A percentile compares a stretch with the other conserved stretches of the same genome.
Conservation (phyloP, 2,329 filamentous ascomycete genomes). For the Periconia sp. region DNA sequence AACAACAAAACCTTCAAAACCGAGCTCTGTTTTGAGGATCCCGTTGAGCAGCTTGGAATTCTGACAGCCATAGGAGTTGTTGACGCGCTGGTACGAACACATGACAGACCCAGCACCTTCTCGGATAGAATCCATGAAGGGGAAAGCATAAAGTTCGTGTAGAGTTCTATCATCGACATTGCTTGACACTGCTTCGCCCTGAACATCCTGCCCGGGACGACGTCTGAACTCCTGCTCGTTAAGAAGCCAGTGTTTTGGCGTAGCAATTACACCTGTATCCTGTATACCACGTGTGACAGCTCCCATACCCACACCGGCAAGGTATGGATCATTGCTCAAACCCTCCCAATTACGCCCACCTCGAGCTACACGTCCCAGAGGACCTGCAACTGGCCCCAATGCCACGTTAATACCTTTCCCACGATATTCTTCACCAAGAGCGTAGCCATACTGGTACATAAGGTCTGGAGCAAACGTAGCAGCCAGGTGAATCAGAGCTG, state of each 20-base stretch:
- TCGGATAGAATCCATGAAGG: slow-evolving; percentile 62
- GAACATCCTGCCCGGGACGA: slow-evolving; percentile 31
- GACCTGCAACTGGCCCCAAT: slow-evolving; percentile 69
- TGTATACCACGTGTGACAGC: slow-evolving; percentile 58
- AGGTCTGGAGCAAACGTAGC: slow-evolving; percentile 72
- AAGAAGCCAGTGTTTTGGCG: slow-evolving; percentile 37
- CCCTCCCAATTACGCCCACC: slow-evolving; percentile 76
- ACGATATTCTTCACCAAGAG: slow-evolving; percentile 69
- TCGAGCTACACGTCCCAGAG: slow-evolving; percentile 69
- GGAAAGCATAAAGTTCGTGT: slow-evolving; percentile 68
- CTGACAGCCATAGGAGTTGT: slow-evolving; percentile 36
- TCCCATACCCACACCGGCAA: slow-evolving; percentile 57
- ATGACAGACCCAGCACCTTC: slow-evolving; percentile 62
- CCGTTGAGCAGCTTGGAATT: slow-evolving; percentile 50
- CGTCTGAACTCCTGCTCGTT: slow-evolving; percentile 60
- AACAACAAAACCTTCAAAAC: slow-evolving; percentile 49
- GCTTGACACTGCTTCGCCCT: slow-evolving; percentile 59
- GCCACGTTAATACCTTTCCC: slow-evolving; percentile 72
- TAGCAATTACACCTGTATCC: slow-evolving; percentile 45
- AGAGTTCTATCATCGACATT: slow-evolving; percentile 67
- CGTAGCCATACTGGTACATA: slow-evolving; percentile 67
- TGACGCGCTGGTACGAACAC: slow-evolving; percentile 53
- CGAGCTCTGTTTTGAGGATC: slow-evolving; percentile 54
- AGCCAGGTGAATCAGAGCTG: slow-evolving; percentile 48
- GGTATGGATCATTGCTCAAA: slow-evolving; percentile 67